phyloP scores from a whole-genome alignment of 805 yeast genomes.

The Candida qinlingensis region DNA sequence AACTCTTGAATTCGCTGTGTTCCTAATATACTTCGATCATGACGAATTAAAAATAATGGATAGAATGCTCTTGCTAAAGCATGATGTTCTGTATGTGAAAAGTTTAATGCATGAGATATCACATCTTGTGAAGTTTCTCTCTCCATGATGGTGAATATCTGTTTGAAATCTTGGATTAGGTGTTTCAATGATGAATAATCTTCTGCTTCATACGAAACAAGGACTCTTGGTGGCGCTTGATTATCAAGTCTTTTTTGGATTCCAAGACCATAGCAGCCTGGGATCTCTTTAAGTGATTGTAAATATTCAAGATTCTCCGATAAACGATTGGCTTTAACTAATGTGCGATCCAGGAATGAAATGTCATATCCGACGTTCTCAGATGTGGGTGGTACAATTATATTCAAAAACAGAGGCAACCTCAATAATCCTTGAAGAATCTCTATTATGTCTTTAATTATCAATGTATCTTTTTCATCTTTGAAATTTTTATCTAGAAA shows the following conservation, averaged over 20 bases:
- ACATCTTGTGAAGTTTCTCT: conserved; percentile 28
- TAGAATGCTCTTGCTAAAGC: conserved; percentile 56
- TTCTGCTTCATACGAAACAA: conserved; percentile 27
- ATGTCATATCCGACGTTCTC: conserved; percentile 10
- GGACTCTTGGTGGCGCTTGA: conserved; percentile 38
- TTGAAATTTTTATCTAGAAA: conserved; percentile 26
- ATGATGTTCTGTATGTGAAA: conserved; percentile 32
- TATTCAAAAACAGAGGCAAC: conserved; percentile 14
- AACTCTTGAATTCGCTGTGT: conserved; percentile 34
- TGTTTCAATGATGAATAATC: conserved; percentile 24
- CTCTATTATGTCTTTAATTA: conserved; percentile 16
- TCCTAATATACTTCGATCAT: conserved; percentile 57
- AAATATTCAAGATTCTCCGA: conserved; percentile 17
- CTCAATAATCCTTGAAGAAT: conserved; percentile 19
- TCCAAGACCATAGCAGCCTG: conserved; percentile 40
- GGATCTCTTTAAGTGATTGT: conserved; percentile 19
- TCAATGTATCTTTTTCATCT: conserved; percentile 16
- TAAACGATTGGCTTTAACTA: conserved; percentile 7
- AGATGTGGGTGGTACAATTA: conserved; percentile 10
- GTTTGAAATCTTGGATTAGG: conserved; percentile 34
- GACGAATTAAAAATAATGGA: conserved; percentile 57
- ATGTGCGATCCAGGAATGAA: conserved; percentile 12
- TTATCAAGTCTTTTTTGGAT: conserved; percentile 45
- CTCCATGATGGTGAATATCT: conserved; percentile 29
- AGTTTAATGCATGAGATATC: conserved; percentile 28